A percentile compares a stretch with the other conserved stretches of the same genome.
Evolutionary conservation across 2,329 filamentous ascomycete genomes (phyloP).

Genomic region (Aspergillus niger): DNA sequence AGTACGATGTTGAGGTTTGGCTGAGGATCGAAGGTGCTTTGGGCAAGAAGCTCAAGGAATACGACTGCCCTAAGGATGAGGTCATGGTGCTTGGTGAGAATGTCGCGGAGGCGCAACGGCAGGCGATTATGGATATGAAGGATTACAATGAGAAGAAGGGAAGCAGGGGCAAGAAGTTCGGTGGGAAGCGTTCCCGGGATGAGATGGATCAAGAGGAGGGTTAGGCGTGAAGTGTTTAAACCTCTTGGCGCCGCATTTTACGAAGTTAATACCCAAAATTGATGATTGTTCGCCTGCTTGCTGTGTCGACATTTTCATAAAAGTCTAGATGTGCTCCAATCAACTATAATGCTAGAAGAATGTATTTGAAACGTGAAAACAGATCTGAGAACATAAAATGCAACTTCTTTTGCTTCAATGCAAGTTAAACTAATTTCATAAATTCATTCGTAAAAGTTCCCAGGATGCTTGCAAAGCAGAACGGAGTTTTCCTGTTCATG

Average conservation of each 20-base stretch:
- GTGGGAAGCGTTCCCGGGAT: constrained; percentile 59
- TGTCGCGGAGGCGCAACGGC: constrained; percentile 80
- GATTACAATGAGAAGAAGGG: constrained; percentile 69
- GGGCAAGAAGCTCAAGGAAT: constrained; percentile 72
- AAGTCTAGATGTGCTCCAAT: not conserved
- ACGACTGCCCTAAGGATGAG: constrained; percentile 73
- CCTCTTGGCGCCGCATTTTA: not conserved
- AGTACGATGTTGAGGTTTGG: constrained; percentile 84
- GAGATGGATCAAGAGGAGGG: constrained; percentile 78
- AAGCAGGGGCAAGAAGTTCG: constrained; percentile 51
- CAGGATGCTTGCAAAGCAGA: not conserved
- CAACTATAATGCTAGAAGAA: not conserved
- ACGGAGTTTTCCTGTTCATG: not conserved
- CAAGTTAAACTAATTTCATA: constrained; percentile 9
- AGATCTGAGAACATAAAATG: not conserved
- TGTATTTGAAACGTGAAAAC: not conserved
- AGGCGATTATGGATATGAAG: constrained; percentile 82
- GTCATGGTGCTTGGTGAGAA: constrained; percentile 78
- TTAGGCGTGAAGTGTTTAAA: constrained; percentile 35
- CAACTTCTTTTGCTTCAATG: constrained; percentile 8
- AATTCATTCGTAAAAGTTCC: constrained; percentile 9
- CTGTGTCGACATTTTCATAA: not conserved
- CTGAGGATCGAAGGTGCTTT: constrained; percentile 79
- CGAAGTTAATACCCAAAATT: constrained; percentile 5
- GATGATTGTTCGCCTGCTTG: not conserved